Percentiles rank a stretch among this genome's conserved stretches.
Conservation (phyloP, 345 rosid genomes). For the Moricandia arvensis region DNA sequence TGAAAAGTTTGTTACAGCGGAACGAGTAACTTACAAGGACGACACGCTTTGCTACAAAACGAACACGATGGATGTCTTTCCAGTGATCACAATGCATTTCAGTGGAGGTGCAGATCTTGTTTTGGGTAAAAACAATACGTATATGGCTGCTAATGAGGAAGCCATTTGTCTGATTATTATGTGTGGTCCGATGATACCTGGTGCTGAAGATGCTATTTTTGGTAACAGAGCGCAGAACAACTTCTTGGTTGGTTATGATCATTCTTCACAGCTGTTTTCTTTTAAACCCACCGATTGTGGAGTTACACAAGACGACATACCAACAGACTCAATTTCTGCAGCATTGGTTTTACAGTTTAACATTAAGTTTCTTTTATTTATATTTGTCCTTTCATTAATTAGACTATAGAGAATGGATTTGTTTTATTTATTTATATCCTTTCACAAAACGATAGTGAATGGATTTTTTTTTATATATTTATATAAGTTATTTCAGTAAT, state of each 20-base stretch:
- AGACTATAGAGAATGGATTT: neutral
- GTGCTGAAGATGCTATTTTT: neutral
- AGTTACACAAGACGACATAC: constrained; percentile 5
- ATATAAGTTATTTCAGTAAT: neutral
- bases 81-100: constrained; percentile 10
- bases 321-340: neutral
- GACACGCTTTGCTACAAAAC: constrained; percentile 2
- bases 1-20: neutral
- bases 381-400: neutral
- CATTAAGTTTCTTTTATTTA: neutral
- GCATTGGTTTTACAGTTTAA: neutral
- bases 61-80: neutral
- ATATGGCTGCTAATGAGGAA: neutral
- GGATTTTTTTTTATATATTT: neutral
- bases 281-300: constrained; percentile 11
- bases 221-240: constrained; percentile 21
- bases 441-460: no score
- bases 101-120: constrained; percentile 2
- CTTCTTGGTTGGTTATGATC: constrained; percentile 18
- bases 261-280: constrained; percentile 9
- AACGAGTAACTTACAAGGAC: neutral
- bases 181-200: neutral
- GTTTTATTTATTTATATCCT: no score
- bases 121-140: constrained; percentile 2
- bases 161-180: neutral